A percentile compares a stretch with the other conserved stretches of the same genome.
These are phyloP conservation scores for Ilex asprella DNA, from an alignment of 257 asterid genomes.

Conservation along the genomic window DNA sequence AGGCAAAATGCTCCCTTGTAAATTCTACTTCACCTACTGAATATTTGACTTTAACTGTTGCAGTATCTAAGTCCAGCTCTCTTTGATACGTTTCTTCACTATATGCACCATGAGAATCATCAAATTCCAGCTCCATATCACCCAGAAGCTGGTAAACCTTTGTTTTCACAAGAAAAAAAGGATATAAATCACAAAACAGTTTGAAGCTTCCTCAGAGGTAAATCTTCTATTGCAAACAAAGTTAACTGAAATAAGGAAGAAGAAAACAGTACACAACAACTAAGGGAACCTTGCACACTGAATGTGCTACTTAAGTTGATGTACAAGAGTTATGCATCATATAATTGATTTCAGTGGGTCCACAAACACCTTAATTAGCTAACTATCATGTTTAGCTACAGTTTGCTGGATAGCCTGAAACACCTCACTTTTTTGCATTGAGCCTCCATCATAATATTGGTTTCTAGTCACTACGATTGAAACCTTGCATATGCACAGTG, in stretches of 20 bases:
- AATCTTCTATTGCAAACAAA: no score
- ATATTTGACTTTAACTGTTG: conserved; percentile 52
- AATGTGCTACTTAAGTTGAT: background rate
- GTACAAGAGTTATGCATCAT: background rate
- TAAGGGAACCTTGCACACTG: no score
- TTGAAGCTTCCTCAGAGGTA: background rate
- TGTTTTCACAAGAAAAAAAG: background rate
- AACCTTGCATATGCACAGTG: no score
- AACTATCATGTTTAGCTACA: no score
- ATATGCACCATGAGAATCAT: conserved; percentile 36
- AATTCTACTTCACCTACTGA: conserved; percentile 34
- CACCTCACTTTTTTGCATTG: no score
- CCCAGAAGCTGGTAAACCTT: conserved; percentile 86
- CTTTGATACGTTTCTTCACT: conserved; percentile 45
- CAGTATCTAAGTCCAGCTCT: conserved; percentile 72
- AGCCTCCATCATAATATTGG: no score
- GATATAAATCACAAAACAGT: background rate
- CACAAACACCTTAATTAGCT: background rate
- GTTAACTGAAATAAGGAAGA: no score
- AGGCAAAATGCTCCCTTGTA: conserved; percentile 52
- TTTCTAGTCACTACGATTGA: no score
- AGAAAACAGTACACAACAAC: no score
- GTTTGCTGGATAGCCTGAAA: no score
- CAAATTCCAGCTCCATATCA: conserved; percentile 58
- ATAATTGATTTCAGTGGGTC: background rate